Evolutionary conservation across 176 grass and related monocot species (phyloP), one percentile per base, ranked within the genome.

Genomic region (Paspalum vaginatum): DNA sequence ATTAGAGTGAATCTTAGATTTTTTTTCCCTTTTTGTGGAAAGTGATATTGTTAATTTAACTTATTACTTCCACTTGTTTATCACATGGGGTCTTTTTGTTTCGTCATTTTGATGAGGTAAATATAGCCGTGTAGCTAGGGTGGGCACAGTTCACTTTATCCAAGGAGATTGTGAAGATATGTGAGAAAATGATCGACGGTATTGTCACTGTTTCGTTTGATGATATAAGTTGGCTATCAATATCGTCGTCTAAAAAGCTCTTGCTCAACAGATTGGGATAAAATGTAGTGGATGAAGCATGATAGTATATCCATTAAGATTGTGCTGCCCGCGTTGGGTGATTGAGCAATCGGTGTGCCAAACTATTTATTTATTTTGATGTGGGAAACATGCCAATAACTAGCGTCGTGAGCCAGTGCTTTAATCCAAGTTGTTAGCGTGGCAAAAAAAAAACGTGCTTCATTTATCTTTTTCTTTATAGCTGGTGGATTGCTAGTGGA

Each of bases 181-280:
- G 14, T 1, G 20, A 4, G 20, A 15, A 43, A 75, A 75, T 49
- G 67, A 43, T 44, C 9, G 7, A 26, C 44, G 25, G 55, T 54
- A 21, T 20, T 7, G 9, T 2, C 49, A 13, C 2, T 44, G 39
- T 4, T 75, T 44, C 51, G 43, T 59, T n/a, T 43, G 13, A 41
- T 75, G 37, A 41, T 74, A 18, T 42, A n/a, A 44, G 8, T 76
- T 76, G 73, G n/a, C 7, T 42, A 74, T 57, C 72, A 42, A 74
- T 57, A 74, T 74, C 70, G 21, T 74, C 49, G 38, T 8, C n/a
- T 55, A 41, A 48, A 8, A 20, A 49, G 20, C 52, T 16, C 26
- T 39, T 24, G 2, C 12, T 32, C 32, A 38, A 17, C 48, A n/a
- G 26, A 40, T 72, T 56, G 20, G 37, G 32, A 57, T 18, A 20